Conservation (phyloP, 2,329 filamentous ascomycete genomes). For the Cadophora gregata region DNA sequence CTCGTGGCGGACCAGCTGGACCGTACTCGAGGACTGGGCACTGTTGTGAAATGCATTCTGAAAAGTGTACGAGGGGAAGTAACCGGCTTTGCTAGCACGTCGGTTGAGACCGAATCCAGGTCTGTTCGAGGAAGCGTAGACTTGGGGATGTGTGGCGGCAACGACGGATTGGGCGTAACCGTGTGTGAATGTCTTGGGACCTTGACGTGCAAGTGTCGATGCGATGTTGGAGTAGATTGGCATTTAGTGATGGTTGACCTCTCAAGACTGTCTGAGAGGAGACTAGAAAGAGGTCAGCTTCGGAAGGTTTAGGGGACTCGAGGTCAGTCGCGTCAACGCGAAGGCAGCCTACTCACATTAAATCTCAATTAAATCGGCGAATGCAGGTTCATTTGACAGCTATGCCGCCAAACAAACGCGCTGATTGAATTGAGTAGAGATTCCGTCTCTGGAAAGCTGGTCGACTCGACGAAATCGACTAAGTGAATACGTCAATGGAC, state of each 20-base stretch:
- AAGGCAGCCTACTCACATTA: conserved; percentile 33
- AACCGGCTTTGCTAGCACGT: conserved; percentile 53
- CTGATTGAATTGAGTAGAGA: conserved; percentile 49
- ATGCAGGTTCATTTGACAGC: conserved; percentile 99
- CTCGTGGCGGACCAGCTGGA: conserved; percentile 62
- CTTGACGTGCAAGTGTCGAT: conserved; percentile 91
- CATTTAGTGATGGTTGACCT: conserved; percentile 84
- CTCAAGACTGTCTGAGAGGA: conserved; percentile 58
- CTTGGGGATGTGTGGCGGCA: conserved; percentile 87
- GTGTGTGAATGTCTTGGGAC: conserved; percentile 96
- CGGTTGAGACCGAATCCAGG: conserved; percentile 65
- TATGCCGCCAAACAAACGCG: conserved; percentile 92
- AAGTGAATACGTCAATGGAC: conserved; percentile 4
- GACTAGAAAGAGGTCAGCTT: conserved; percentile 36
- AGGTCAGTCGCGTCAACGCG: not conserved
- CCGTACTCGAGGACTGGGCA: conserved; percentile 46
- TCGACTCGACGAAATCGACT: conserved; percentile 34
- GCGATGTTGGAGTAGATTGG: conserved; percentile 73
- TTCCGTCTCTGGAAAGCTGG: conserved; percentile 22
- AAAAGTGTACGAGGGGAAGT: conserved; percentile 63
- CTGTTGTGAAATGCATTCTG: conserved; percentile 76
- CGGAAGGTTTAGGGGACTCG: not conserved
- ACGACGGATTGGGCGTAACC: conserved; percentile 98
- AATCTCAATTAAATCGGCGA: conserved; percentile 39
- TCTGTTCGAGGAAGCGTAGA: conserved; percentile 73